Percentiles rank a stretch among this genome's conserved stretches.
These are phyloP conservation scores for Coniella lustricola DNA, from an alignment of 2,329 filamentous ascomycete genomes.

Conservation along the genomic window DNA sequence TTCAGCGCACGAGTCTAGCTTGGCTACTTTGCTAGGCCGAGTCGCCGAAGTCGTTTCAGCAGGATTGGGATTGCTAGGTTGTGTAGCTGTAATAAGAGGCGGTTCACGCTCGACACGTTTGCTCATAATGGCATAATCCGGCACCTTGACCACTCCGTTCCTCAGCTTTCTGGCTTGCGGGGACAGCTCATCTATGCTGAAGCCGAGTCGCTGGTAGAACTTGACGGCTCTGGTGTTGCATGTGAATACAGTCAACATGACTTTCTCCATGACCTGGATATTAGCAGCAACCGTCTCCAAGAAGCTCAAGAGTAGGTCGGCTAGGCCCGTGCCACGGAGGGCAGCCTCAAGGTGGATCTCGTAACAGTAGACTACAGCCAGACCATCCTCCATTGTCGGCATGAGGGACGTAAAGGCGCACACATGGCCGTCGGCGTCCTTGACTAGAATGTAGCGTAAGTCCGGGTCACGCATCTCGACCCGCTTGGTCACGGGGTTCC, in stretches of 20 bases:
- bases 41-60: neutral
- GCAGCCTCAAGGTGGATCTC: conserved; percentile 61
- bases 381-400: conserved; percentile 61
- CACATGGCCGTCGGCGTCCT: conserved; percentile 28
- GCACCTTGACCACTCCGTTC: conserved; percentile 43
- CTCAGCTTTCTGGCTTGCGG: conserved; percentile 47
- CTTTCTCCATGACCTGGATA: conserved; percentile 51
- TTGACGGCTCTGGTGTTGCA: conserved; percentile 48
- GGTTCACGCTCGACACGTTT: conserved; percentile 27
- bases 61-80: neutral
- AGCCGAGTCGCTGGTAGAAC: conserved; percentile 59
- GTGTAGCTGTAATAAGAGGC: neutral
- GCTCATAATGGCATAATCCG: conserved; percentile 57
- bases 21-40: neutral
- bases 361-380: conserved; percentile 68
- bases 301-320: conserved; percentile 50
- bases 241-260: conserved; percentile 69
- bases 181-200: conserved; percentile 46
- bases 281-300: conserved; percentile 46
- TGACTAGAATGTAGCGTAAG: conserved; percentile 62
- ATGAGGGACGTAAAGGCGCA: conserved; percentile 60
- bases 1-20: too few relatives aligned
- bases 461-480: conserved; percentile 61
- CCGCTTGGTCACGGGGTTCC: conserved; percentile 55
- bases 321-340: conserved; percentile 57